phyloP scores from a whole-genome alignment of 306 rosid genomes.

The Alnus glutinosa region DNA sequence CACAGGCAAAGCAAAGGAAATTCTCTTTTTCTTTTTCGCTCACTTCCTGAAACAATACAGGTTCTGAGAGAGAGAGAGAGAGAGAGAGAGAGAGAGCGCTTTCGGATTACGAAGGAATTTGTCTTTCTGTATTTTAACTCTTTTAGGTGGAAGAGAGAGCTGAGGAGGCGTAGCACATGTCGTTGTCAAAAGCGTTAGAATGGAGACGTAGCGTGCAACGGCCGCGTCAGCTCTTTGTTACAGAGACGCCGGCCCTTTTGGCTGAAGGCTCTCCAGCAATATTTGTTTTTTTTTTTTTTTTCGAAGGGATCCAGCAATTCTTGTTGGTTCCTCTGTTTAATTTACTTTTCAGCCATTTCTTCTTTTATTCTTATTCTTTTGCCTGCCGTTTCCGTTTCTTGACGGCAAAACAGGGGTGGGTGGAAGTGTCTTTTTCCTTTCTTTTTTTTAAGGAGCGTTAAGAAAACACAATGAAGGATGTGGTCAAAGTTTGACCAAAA shows the following conservation, averaged over 20 bases:
- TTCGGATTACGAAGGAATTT: constrained; percentile 44
- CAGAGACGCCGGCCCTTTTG: constrained; percentile 46
- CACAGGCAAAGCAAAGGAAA: background rate
- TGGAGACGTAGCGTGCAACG: constrained; percentile 62
- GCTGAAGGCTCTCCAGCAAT: constrained; percentile 8
- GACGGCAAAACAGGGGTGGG: too few species aligned
- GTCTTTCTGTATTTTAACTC: constrained; percentile 27
- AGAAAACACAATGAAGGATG: background rate
- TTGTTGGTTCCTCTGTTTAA: constrained; percentile 1
- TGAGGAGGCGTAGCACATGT: constrained; percentile 31
- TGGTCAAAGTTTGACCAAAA: background rate
- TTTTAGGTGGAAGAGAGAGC: constrained; percentile 30
- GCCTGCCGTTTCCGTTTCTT: constrained; percentile 17
- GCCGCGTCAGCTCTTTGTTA: constrained; percentile 45
- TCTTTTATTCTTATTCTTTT: background rate
- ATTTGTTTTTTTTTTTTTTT: background rate
- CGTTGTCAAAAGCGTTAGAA: constrained; percentile 47
- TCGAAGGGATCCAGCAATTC: background rate
- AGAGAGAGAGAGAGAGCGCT: constrained; percentile 16
- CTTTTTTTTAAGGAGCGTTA: too few species aligned
- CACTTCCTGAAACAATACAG: background rate
- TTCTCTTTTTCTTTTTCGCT: constrained; percentile 20
- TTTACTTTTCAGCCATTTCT: background rate
- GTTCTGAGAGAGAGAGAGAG: background rate
- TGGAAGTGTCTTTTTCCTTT: too few species aligned